Percentiles rank a stretch among this genome's conserved stretches.
These are phyloP conservation scores for Candida smagusa DNA, from an alignment of 1,139 yeast species.

Conservation along the genomic window DNA sequence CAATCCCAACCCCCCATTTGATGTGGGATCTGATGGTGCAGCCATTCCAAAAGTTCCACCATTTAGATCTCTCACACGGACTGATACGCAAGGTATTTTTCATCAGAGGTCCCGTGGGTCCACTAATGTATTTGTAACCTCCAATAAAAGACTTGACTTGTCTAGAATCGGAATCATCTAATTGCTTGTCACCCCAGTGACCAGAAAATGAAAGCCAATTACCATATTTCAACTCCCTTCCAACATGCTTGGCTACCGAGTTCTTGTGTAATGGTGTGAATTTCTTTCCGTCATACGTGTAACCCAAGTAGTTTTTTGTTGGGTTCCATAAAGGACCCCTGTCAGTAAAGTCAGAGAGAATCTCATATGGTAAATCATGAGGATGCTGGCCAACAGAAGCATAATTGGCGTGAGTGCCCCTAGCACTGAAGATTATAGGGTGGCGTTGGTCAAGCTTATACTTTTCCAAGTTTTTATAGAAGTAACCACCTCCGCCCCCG, in stretches of 20 bases:
- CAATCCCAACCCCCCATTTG: conserved; percentile 84
- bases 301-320: conserved; percentile 71
- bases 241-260: conserved; percentile 41
- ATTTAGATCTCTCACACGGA: conserved; percentile 80
- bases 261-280: conserved; percentile 41
- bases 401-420: conserved; percentile 97
- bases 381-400: conserved; percentile 96
- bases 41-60: conserved; percentile 77
- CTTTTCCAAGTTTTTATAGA: conserved; percentile 72
- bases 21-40: conserved; percentile 75
- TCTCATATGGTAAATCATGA: conserved; percentile 90
- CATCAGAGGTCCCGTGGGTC: conserved; percentile 85
- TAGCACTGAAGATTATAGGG: conserved; percentile 83
- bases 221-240: conserved; percentile 63
- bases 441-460: conserved; percentile 44
- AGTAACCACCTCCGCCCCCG: conserved; percentile 93
- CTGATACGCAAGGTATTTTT: conserved; percentile 67
- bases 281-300: conserved; percentile 63
- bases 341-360: conserved; percentile 89
- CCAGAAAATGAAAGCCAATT: conserved; percentile 82
- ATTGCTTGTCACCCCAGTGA: conserved; percentile 85
- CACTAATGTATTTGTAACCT: conserved; percentile 86
- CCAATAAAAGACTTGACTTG: conserved; percentile 80
- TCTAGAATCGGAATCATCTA: conserved; percentile 65
- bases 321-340: conserved; percentile 97